Percentiles rank a stretch among this genome's conserved stretches.
Conservation (phyloP, 345 rosid species). For the Populus deltoides region DNA sequence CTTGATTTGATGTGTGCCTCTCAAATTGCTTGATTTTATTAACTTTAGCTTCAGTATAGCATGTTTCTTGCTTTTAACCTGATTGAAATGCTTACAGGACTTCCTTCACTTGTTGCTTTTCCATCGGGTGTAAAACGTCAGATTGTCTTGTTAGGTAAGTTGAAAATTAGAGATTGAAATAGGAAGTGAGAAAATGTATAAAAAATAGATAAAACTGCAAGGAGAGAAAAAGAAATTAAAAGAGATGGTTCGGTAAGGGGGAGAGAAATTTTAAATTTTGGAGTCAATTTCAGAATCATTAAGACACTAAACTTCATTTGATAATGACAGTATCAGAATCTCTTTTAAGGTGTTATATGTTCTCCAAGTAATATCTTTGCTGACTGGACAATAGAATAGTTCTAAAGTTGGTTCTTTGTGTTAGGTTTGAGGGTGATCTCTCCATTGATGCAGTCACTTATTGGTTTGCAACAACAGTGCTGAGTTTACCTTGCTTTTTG, state of each 20-base stretch:
- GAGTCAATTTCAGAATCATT: background rate
- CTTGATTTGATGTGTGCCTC: background rate
- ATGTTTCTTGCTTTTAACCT: conserved; percentile 24
- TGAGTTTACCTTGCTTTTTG: conserved; percentile 77
- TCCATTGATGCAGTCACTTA: conserved; percentile 72
- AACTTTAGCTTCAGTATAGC: background rate
- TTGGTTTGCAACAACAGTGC: conserved; percentile 75
- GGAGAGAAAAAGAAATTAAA: background rate
- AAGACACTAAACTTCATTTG: background rate
- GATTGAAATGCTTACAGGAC: conserved; percentile 44
- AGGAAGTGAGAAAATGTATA: background rate
- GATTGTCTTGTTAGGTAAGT: conserved; percentile 71
- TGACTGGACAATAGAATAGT: conserved; percentile 1
- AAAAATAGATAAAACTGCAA: background rate
- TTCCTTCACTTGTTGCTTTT: conserved; percentile 75
- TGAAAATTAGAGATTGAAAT: conserved; percentile 14
- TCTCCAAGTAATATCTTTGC: background rate
- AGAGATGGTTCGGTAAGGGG: background rate
- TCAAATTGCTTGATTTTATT: background rate
- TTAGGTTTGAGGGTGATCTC: conserved; percentile 72
- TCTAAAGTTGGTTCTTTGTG: conserved; percentile 14
- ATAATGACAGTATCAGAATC: background rate
- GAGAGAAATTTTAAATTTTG: background rate
- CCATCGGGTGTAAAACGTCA: conserved; percentile 66
- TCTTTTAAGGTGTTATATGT: background rate